Evolutionary conservation across 1,284 basidiomycete species (phyloP).

Genomic region (Cryptococcus sp.): DNA sequence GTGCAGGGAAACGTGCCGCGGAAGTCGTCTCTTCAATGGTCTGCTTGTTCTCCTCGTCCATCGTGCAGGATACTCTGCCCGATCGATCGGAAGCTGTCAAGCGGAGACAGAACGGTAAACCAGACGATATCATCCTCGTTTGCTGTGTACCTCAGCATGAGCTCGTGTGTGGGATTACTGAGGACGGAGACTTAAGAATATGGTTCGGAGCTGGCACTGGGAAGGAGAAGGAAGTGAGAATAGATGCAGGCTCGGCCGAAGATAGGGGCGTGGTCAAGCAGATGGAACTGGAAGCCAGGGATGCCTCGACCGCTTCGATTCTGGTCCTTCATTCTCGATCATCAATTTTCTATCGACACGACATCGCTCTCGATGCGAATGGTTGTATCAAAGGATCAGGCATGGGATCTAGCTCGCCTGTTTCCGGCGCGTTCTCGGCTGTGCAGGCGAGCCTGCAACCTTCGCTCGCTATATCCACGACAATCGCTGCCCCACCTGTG

Average conservation of each 20-base stretch:
- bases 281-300: slow-evolving; percentile 19
- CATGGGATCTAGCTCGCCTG: slow-evolving; percentile 13
- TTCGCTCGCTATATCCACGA: slow-evolving; percentile 13
- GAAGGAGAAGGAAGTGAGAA: slow-evolving; percentile 10
- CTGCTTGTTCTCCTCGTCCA: slow-evolving; percentile 34
- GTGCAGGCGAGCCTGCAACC: slow-evolving; percentile 16
- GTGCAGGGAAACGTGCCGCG: slow-evolving; percentile 25
- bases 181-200: slow-evolving; percentile 37
- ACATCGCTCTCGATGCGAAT: slow-evolving; percentile 12
- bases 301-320: slow-evolving; percentile 9
- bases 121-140: slow-evolving; percentile 33
- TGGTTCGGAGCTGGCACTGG: slow-evolving; percentile 22
- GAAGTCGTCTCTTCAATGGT: slow-evolving; percentile 22
- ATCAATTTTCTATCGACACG: slow-evolving; percentile 23
- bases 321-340: slow-evolving; percentile 30
- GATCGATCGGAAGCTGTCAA: slow-evolving; percentile 33
- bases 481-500: neutral
- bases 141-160: slow-evolving; percentile 27
- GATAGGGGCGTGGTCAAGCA: slow-evolving; percentile 20
- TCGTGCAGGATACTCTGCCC: slow-evolving; percentile 16
- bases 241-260: slow-evolving; percentile 31
- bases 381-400: neutral
- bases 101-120: slow-evolving; percentile 21
- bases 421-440: slow-evolving; percentile 10
- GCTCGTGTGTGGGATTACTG: slow-evolving; percentile 35